Evolutionary conservation across 2,329 filamentous ascomycete genomes (phyloP).

Genomic region (Colletotrichum cereale): DNA sequence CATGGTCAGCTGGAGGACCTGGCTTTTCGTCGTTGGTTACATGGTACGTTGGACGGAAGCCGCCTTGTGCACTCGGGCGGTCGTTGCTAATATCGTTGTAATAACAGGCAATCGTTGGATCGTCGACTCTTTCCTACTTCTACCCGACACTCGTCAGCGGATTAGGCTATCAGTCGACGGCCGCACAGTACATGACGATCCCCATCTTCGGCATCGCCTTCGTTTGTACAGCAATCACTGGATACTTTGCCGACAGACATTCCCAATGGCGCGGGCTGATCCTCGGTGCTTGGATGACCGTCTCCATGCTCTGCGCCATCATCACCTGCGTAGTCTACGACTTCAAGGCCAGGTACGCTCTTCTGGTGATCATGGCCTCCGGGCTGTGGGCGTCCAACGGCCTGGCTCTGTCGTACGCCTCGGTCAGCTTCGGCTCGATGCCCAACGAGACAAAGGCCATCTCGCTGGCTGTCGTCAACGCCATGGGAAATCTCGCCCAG

Average conservation of each 20-base stretch:
- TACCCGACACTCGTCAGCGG: constrained; percentile 50
- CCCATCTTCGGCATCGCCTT: constrained; percentile 68
- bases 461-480: constrained; percentile 63
- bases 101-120: constrained; percentile 49
- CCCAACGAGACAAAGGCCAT: constrained; percentile 61
- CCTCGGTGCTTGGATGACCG: constrained; percentile 61
- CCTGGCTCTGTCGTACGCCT: constrained; percentile 63
- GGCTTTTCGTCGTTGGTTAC: constrained; percentile 56
- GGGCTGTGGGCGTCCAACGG: constrained; percentile 67
- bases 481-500: constrained; percentile 66
- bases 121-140: constrained; percentile 50
- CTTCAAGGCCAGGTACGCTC: constrained; percentile 63
- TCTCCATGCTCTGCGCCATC: constrained; percentile 54
- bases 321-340: constrained; percentile 62
- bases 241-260: constrained; percentile 60
- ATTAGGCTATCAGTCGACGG: constrained; percentile 48
- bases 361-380: constrained; percentile 67
- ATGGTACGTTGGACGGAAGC: constrained; percentile 47
- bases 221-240: constrained; percentile 60
- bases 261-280: constrained; percentile 59
- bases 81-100: not conserved
- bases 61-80: too few species aligned
- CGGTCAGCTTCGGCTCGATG: constrained; percentile 63
- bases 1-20: constrained; percentile 55
- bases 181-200: constrained; percentile 55